A percentile compares a stretch with the other conserved stretches of the same genome.
Conservation (phyloP, 2,329 filamentous ascomycete genomes). For the Dactylellina cionopaga region DNA sequence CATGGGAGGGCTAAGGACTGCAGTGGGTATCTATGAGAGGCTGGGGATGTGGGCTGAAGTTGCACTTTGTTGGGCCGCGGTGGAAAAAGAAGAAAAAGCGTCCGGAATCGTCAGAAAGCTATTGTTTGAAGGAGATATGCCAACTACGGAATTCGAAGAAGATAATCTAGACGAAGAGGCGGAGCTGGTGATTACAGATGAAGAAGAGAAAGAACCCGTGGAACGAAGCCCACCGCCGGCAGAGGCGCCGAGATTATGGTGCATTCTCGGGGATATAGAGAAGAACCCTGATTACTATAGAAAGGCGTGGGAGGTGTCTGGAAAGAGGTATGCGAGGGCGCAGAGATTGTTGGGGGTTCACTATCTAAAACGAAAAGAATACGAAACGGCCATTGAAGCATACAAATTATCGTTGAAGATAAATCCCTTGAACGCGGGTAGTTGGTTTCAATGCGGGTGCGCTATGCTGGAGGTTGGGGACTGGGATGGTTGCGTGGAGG, state of each 20-base stretch:
- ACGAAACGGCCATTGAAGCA: constrained; percentile 76
- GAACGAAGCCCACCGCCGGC: constrained; percentile 75
- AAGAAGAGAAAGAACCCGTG: constrained; percentile 66
- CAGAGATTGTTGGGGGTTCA: constrained; percentile 86
- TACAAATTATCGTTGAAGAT: constrained; percentile 80
- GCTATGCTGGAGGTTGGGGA: constrained; percentile 80
- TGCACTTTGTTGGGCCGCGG: constrained; percentile 84
- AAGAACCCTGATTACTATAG: constrained; percentile 78
- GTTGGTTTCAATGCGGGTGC: constrained; percentile 92
- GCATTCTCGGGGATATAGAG: constrained; percentile 91
- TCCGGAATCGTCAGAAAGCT: constrained; percentile 78
- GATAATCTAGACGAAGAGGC: constrained; percentile 65
- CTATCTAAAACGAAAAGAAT: constrained; percentile 74
- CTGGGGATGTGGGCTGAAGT: constrained; percentile 94
- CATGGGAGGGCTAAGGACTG: constrained; percentile 85
- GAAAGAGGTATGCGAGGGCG: constrained; percentile 81
- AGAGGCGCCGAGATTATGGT: constrained; percentile 87
- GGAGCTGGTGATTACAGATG: constrained; percentile 66
- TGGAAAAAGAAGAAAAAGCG: constrained; percentile 84
- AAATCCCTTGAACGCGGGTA: constrained; percentile 81
- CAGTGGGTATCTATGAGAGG: constrained; percentile 94
- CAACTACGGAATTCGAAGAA: constrained; percentile 62
- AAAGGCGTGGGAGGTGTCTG: constrained; percentile 87
- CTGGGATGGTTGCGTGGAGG: constrained; percentile 81
- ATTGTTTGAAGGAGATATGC: constrained; percentile 70